Evolutionary conservation across 176 grass and related monocot species (phyloP).

Genomic region (Ensete ventricosum): DNA sequence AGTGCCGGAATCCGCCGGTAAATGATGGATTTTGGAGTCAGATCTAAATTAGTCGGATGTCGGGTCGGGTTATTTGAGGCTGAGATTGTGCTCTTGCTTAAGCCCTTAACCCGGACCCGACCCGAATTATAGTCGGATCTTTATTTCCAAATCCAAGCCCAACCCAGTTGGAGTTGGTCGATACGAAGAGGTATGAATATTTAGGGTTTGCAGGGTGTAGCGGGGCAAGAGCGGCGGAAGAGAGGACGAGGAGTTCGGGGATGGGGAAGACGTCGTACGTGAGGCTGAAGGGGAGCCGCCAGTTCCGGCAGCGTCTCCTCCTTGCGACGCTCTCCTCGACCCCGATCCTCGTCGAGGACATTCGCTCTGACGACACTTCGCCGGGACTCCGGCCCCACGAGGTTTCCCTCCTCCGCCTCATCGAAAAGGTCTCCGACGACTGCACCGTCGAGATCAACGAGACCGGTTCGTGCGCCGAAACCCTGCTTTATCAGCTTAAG

Average conservation of each 20-base stretch:
- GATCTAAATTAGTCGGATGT: no score
- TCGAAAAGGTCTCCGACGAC: constrained; percentile 73
- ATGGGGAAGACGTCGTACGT: constrained; percentile 33
- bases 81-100: no score
- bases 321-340: constrained; percentile 61
- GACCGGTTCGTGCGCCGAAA: constrained; percentile 27
- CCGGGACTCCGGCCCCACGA: constrained; percentile 67
- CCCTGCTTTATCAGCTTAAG: not conserved
- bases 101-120: no score
- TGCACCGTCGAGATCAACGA: constrained; percentile 67
- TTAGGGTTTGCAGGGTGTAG: not conserved
- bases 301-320: constrained; percentile 72
- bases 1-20: no score
- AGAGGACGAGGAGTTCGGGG: not conserved
- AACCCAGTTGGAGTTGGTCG: no score
- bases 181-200: not conserved
- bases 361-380: constrained; percentile 47
- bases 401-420: constrained; percentile 68
- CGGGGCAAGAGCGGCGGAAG: no score
- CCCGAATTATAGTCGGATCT: no score
- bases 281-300: constrained; percentile 44
- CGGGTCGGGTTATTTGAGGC: no score
- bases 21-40: no score
- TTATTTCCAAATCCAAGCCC: no score
- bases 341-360: constrained; percentile 55